phyloP scores from a whole-genome alignment of 331 rosid genomes.

The Arachis monticola region DNA sequence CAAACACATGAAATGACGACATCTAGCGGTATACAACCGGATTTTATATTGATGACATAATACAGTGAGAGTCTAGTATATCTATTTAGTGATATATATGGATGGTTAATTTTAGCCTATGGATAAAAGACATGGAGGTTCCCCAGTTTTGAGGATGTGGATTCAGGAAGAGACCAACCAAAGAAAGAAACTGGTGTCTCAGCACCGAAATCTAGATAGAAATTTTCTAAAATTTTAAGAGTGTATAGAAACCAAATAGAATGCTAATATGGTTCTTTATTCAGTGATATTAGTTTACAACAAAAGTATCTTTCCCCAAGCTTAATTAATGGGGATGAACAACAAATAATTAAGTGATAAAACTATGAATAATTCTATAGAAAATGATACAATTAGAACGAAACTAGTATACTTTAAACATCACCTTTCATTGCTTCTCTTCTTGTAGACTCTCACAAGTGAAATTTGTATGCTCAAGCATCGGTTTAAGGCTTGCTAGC shows the following conservation, averaged over 20 bases:
- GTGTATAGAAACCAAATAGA: background rate
- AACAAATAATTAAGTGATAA: background rate
- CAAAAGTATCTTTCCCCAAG: background rate
- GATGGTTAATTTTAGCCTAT: background rate
- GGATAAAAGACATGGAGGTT: background rate
- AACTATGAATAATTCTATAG: background rate
- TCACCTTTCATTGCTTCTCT: background rate
- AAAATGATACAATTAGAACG: too few species aligned
- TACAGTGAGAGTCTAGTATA: too few species aligned
- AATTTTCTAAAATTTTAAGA: too few species aligned
- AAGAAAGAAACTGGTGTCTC: background rate
- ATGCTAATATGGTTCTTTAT: conserved; percentile 11
- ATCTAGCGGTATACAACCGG: too few species aligned
- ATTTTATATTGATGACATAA: too few species aligned
- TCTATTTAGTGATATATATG: conserved; percentile 5
- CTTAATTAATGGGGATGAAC: background rate
- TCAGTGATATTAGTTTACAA: background rate
- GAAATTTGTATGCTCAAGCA: conserved; percentile 61
- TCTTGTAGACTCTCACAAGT: conserved; percentile 46
- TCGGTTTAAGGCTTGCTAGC: conserved; percentile 43
- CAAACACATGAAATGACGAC: too few species aligned
- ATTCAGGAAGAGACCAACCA: conserved; percentile 1
- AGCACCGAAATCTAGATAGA: background rate
- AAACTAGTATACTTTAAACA: too few species aligned
- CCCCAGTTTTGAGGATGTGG: background rate